Evolutionary conservation across 768 basidiomycete genomes (phyloP), one percentile per base, ranked within the genome.

Genomic region (Russula compacta): DNA sequence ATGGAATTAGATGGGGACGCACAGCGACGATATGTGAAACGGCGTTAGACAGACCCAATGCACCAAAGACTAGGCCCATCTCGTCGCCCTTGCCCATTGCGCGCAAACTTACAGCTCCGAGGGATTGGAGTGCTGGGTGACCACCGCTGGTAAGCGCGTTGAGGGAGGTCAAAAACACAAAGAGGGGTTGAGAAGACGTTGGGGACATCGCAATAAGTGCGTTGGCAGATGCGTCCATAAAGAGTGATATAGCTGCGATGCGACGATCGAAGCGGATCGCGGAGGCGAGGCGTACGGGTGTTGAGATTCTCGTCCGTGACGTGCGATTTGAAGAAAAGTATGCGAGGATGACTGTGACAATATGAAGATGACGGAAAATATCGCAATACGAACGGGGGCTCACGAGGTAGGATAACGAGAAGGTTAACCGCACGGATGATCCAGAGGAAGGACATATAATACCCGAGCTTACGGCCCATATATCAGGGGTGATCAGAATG

Each of bases 51-150:
- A 66, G 17, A 3, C 66, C 66, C 36, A 66, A 47, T 17, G 64
- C 66, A n/a, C 66, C 66, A 52, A 66, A 66, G 3, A 66, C 64
- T 24, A 66, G 60, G 15, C 66, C 66, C 12, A 65, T 42, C 44
- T 66, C 66, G 40, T 55, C 58, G n/a, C 54, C 60, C 50, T 65
- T 66, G 15, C 66, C 66, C 64, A 65, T 65, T 6, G 66, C 66
- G 36, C 60, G 66, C 7, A 66, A 44, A 35, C 66, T 66, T 24
- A 66, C 66, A 33, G 66, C 66, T 8, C 64, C 66, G 7, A 66
- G 66, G 11, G 66, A 66, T 33, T 66, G 63, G 38, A 66, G 53
- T 38, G 66, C 66, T 29, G 66, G 66, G n/a, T 59, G 57, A 4
- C 66, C 64, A 29, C 66, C 66, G 40, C 58, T 60, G 35, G 66